Conservation (phyloP, 2,329 filamentous ascomycete species). For the Trichoderma citrinoviride region DNA sequence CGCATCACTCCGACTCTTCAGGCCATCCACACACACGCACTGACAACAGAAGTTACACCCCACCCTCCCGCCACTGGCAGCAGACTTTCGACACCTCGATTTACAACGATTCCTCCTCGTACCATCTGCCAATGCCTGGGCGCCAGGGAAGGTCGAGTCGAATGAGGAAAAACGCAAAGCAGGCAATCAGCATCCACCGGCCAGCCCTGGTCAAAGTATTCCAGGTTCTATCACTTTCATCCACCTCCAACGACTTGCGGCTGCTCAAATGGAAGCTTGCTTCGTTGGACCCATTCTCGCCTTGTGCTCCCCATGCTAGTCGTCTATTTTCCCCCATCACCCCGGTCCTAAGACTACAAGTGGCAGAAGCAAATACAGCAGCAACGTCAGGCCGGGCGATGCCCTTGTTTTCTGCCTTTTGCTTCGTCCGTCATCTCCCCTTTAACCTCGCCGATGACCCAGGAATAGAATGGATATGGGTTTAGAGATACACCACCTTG, state of each 20-base stretch:
- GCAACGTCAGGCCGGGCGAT: not conserved
- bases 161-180: constrained; percentile 6
- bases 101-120: not conserved
- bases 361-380: not conserved
- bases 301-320: constrained; percentile 18
- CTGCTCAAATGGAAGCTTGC: constrained; percentile 12
- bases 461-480: constrained; percentile 1
- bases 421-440: not conserved
- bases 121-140: not conserved
- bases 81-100: not conserved
- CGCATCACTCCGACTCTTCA: not conserved
- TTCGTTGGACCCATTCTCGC: constrained; percentile 14
- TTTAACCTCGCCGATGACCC: not conserved
- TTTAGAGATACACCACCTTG: constrained; percentile 13
- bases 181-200: constrained; percentile 10
- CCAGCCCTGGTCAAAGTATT: constrained; percentile 14
- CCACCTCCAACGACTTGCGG: not conserved
- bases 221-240: not conserved
- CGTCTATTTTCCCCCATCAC: not conserved
- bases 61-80: constrained; percentile 7
- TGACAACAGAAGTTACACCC: constrained; percentile 2
- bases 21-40: constrained; percentile 4
- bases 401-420: not conserved
- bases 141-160: not conserved
- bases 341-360: not conserved